Evolutionary conservation across 257 asterid genomes (phyloP), one percentile per base, ranked within the genome.

Genomic region (Lycium ferocissimum): DNA sequence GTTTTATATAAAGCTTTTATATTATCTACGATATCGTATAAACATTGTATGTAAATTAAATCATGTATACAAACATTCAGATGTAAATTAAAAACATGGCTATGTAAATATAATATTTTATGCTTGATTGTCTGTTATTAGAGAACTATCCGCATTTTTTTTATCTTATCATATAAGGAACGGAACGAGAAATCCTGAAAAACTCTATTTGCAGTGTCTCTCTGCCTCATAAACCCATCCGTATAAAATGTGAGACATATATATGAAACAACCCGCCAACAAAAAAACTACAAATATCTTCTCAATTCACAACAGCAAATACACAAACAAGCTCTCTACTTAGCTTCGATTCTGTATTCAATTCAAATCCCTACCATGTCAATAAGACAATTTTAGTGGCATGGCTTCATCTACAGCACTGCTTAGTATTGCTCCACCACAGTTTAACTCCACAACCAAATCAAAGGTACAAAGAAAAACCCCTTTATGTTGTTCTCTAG

Each of bases 321-420:
- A 72, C 80, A 45, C 17, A 56, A 49, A 11, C 57, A 72, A 76
- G 81, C 45, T 22, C 26, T 49, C 14, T 8, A 0, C 81, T 75
- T 40, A 7, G 47, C 33, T 78, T 53, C 8, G 17, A 13, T 75
- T 75, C 81, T 75, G 9, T 35, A 14, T 67, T 67, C 75, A 67
- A 6, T 67, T 67, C 49, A 67, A 67, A 13, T 67, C 20, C 20
- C 14, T 15, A 37, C 26, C n/a, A 37, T 66, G 75, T 14, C 18
- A 9, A 0, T 66, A n/a, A 10, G 51, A 63, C 14, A 54, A 45
- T 53, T 15, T 22, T 18, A 38, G 9, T 7, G 10, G 71, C 84
- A 93, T 94, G 97, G 92, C 93, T 45, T 78, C 70, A 86, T 84
- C 89, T 14, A 96, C 92, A 63, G 86, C 91, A 66, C 84, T 92